Conservation (phyloP, 495 filamentous ascomycete genomes). For the Neurospora sp. region DNA sequence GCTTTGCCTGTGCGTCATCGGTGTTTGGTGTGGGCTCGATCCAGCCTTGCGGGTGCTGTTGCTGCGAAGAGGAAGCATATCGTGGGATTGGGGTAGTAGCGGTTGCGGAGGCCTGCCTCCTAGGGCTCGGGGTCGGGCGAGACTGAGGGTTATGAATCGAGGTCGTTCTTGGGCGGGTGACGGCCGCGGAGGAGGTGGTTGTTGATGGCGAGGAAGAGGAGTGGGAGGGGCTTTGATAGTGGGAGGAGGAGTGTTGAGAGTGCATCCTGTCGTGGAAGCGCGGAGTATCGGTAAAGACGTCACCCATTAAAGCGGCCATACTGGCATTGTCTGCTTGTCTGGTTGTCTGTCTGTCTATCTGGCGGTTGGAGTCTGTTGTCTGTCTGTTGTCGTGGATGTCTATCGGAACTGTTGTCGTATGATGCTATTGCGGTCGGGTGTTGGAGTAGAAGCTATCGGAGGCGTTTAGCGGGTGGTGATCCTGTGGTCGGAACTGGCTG, state of each 20-base stretch:
- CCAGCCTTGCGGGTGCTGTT: constrained; percentile 1
- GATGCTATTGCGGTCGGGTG: neutral
- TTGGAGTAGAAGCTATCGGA: neutral
- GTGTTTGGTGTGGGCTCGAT: constrained; percentile 1
- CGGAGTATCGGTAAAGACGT: constrained; percentile 35
- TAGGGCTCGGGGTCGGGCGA: constrained; percentile 18
- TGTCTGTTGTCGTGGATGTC: constrained; percentile 2
- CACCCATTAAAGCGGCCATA: constrained; percentile 41
- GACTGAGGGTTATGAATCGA: constrained; percentile 2
- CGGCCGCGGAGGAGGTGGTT: constrained; percentile 17
- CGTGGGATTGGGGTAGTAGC: constrained; percentile 2
- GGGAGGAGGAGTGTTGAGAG: constrained; percentile 27
- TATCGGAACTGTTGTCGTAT: neutral
- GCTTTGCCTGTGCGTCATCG: neutral
- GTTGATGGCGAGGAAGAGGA: constrained; percentile 22
- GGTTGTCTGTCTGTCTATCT: neutral
- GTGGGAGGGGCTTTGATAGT: constrained; percentile 29
- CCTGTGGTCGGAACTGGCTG: neutral
- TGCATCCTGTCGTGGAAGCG: constrained; percentile 39
- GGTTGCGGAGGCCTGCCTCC: constrained; percentile 18
- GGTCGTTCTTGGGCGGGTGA: neutral
- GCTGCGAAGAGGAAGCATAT: constrained; percentile 2
- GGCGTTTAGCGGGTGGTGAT: neutral
- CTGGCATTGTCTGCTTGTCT: constrained; percentile 15
- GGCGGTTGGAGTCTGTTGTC: constrained; percentile 4